Percentiles rank a stretch among this genome's conserved stretches.
These are phyloP conservation scores for Staphylotrichum longicolle DNA, from an alignment of 495 filamentous ascomycete species.

Conservation along the genomic window DNA sequence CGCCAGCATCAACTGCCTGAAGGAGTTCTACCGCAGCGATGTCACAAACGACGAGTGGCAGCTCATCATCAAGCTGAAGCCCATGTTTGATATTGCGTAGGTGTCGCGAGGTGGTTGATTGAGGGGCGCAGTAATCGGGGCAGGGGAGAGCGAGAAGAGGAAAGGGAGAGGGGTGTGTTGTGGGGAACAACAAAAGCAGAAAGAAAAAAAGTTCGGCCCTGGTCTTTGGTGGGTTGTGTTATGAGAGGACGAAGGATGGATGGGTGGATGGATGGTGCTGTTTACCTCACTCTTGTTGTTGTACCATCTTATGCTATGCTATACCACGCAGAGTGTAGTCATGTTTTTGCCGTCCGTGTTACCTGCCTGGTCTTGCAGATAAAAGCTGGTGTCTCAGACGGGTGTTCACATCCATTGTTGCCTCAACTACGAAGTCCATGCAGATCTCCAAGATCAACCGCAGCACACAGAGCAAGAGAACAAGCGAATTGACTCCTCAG, in stretches of 20 bases:
- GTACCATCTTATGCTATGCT: conserved; percentile 1
- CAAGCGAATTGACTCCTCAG: too few relatives aligned
- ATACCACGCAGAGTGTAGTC: too few relatives aligned
- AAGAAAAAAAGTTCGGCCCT: background rate
- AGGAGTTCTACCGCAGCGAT: conserved; percentile 90
- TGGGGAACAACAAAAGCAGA: background rate
- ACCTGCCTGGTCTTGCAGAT: too few relatives aligned
- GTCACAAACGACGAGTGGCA: conserved; percentile 93
- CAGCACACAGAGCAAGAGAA: too few relatives aligned
- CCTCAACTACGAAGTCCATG: too few relatives aligned
- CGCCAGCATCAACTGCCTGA: conserved; percentile 86
- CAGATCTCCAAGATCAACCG: too few relatives aligned
- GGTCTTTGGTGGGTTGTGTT: background rate
- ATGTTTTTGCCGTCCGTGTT: too few relatives aligned
- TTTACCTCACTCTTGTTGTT: conserved; percentile 2
- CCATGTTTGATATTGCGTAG: conserved; percentile 75
- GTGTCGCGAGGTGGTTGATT: background rate
- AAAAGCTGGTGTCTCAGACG: too few relatives aligned
- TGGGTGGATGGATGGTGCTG: background rate
- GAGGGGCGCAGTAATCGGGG: background rate
- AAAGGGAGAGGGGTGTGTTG: background rate
- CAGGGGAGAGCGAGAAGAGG: background rate
- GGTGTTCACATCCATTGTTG: too few relatives aligned
- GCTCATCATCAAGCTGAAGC: conserved; percentile 89
- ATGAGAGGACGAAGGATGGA: background rate